Evolutionary conservation across 768 basidiomycete species (phyloP).

Genomic region (Cubamyces sp.): DNA sequence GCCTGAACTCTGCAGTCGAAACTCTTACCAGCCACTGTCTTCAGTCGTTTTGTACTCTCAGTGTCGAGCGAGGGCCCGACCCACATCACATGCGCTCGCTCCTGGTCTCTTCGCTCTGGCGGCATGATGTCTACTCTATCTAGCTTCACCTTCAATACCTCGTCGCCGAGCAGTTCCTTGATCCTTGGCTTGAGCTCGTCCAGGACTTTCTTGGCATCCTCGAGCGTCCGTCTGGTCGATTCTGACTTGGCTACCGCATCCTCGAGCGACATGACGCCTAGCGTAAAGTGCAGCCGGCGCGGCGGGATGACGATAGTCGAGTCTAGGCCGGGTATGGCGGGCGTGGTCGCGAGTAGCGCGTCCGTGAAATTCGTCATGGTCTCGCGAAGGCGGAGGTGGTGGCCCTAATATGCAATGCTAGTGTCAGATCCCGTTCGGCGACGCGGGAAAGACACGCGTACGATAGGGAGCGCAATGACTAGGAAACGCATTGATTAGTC

Average conservation of each 20-base stretch:
- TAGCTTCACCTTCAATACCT: slow-evolving; percentile 45
- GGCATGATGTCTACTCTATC: slow-evolving; percentile 54
- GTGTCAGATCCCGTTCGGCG: background rate
- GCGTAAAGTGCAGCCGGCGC: slow-evolving; percentile 68
- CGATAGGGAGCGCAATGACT: slow-evolving; percentile 31
- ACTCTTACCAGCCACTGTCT: slow-evolving; percentile 38
- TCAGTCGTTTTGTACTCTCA: slow-evolving; percentile 37
- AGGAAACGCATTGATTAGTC: background rate
- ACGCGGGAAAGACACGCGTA: slow-evolving; percentile 8
- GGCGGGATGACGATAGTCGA: slow-evolving; percentile 56
- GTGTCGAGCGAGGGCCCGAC: slow-evolving; percentile 48
- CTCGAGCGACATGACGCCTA: slow-evolving; percentile 71
- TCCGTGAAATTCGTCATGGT: slow-evolving; percentile 33
- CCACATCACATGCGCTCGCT: slow-evolving; percentile 60
- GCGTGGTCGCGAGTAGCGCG: slow-evolving; percentile 35
- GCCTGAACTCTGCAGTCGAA: background rate
- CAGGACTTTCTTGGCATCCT: slow-evolving; percentile 33
- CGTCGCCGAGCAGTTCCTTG: slow-evolving; percentile 41
- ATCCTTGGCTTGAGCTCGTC: slow-evolving; percentile 41
- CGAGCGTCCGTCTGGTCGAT: slow-evolving; percentile 24
- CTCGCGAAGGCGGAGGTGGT: slow-evolving; percentile 36
- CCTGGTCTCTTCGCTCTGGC: slow-evolving; percentile 39
- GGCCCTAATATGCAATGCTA: slow-evolving; percentile 30
- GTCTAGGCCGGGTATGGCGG: slow-evolving; percentile 58
- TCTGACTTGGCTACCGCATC: background rate